Base-by-base conservation (phyloP, 306 rosid genomes). In the Pachyrhizus erosus region DNA sequence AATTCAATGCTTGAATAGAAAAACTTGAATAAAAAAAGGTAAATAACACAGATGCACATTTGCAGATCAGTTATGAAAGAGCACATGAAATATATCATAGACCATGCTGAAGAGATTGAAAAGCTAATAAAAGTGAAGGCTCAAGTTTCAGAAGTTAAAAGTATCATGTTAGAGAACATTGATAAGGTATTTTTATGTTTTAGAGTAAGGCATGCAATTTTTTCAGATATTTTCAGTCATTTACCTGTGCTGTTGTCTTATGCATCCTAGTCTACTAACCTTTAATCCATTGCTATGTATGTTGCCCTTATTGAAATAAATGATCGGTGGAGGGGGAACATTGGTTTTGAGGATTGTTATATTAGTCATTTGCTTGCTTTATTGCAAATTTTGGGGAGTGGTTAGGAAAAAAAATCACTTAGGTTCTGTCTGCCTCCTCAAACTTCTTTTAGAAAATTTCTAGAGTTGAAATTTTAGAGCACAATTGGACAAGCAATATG, bases 71-170 rank as follows among this genome's bases (percentile, higher is more conserved):
- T 89, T 75, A 94, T 94, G 96, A 94, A 89, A 82, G 98, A 94
- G 84, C 97, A 91, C 85, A 94, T 94, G 98, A 92, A 92, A 91
- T 94, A 94, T 68, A 92, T 92, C 75, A 88, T 91, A 15, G 97
- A 91, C 39, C 97, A 94, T 34, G 97, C 97, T 1, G 94, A 94
- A 81, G 98, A 94, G 86, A 94, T 92, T 61, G 98, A 91, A 34
- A 92, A 94, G 87, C 86, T 94, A 54, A 83, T 91, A 70, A 94
- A 92, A 89, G 97, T 94, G 90, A 92, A 94, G 90, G 98, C 97
- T 12, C 98, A 94, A 87, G 97, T 94, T 83, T 85, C 96, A 45
- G 96, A 94, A 89, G 97, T 94, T 65, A 92, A 92, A 85, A 90
- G 92, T 61, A 92, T 94, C 51, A 94, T 94, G 98, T 79, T 92